phyloP scores from a whole-genome alignment of 2,329 filamentous ascomycete species.

The Ascochyta rabiei region DNA sequence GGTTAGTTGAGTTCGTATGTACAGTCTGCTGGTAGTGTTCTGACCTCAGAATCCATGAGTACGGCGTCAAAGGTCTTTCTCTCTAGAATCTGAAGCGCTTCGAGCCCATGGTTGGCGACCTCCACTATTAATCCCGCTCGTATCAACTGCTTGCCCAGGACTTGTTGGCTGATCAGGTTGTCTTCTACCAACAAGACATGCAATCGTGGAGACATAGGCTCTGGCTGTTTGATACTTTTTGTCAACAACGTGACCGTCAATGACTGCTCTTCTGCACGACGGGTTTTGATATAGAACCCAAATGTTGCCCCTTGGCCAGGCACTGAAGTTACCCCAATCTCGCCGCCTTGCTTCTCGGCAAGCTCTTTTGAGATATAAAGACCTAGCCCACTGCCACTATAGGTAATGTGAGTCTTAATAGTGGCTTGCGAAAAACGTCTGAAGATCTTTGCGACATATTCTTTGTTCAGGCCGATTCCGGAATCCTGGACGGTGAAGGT shows the following conservation, averaged over 20 bases:
- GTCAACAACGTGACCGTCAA: background rate
- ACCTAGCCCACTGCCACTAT: conserved; percentile 44
- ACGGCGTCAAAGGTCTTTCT: conserved; percentile 37
- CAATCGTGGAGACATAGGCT: conserved; percentile 10
- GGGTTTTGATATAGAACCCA: conserved; percentile 31
- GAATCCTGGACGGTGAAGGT: conserved; percentile 3
- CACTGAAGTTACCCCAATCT: conserved; percentile 25
- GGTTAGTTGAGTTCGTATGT: too few species aligned
- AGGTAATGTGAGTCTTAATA: conserved; percentile 37
- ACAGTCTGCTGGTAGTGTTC: background rate
- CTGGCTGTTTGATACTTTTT: background rate
- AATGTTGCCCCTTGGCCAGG: conserved; percentile 26
- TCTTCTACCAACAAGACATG: conserved; percentile 47
- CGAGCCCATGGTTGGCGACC: conserved; percentile 45
- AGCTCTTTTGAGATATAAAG: conserved; percentile 34
- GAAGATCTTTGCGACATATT: conserved; percentile 17
- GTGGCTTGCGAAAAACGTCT: conserved; percentile 30
- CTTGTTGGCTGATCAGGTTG: conserved; percentile 48
- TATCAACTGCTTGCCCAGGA: conserved; percentile 42
- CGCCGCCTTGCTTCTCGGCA: conserved; percentile 33
- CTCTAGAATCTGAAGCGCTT: conserved; percentile 43
- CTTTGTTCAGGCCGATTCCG: background rate
- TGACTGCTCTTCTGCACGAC: conserved; percentile 1
- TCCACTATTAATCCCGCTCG: conserved; percentile 38
- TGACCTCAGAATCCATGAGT: conserved; percentile 55